These are phyloP conservation scores for Lumnitzera littorea DNA, from an alignment of 345 rosid species.

Conservation along the genomic window DNA sequence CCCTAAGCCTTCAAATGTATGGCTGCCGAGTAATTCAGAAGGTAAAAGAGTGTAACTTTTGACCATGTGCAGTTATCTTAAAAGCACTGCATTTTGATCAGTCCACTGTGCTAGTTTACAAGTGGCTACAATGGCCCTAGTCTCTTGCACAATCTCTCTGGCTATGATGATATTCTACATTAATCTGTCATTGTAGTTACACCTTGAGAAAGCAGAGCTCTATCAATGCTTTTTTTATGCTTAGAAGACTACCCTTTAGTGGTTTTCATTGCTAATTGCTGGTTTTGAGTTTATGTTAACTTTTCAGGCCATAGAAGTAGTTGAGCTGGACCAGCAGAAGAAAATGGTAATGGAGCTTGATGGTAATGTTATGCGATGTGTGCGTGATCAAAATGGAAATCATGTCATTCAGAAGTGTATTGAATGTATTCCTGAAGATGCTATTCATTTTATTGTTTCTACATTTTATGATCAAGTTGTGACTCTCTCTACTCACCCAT, in stretches of 20 bases:
- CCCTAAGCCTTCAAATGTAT: slow-evolving; percentile 95
- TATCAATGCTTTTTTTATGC: no score
- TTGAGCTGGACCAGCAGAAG: slow-evolving; percentile 80
- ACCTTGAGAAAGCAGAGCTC: no score
- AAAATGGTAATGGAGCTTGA: slow-evolving; percentile 91
- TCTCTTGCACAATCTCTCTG: no score
- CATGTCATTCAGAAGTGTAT: slow-evolving; percentile 97
- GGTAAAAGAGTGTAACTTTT: slow-evolving; percentile 28
- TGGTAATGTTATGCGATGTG: slow-evolving; percentile 88
- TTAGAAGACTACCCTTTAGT: no score
- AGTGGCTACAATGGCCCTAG: no score
- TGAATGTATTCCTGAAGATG: slow-evolving; percentile 87
- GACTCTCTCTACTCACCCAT: slow-evolving; percentile 81
- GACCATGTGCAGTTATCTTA: background rate
- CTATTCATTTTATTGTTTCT: slow-evolving; percentile 64
- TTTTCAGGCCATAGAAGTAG: slow-evolving; percentile 84
- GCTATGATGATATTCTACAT: no score
- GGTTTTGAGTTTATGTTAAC: slow-evolving; percentile 5
- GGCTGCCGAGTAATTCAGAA: slow-evolving; percentile 98
- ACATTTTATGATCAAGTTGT: slow-evolving; percentile 91
- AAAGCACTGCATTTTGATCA: no score
- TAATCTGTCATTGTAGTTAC: no score
- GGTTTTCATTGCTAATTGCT: background rate
- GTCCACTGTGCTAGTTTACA: no score
- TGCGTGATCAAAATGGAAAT: slow-evolving; percentile 96